A percentile compares a stretch with the other conserved stretches of the same genome.
phyloP scores from a whole-genome alignment of 352 stramenopile species.

The Pythium coloratum region DNA sequence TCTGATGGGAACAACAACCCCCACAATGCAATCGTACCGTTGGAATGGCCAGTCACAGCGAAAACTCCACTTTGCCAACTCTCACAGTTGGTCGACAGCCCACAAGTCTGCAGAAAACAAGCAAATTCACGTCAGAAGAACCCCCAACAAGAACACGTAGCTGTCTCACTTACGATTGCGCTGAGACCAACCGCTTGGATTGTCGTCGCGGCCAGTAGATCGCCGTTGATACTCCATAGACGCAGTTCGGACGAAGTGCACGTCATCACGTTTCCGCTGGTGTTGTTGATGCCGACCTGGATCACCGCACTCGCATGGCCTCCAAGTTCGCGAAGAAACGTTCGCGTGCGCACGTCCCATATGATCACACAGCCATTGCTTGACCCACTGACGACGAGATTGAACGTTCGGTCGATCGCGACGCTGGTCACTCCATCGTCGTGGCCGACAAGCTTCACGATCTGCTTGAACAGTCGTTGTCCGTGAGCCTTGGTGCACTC shows the following conservation, averaged over 20 bases:
- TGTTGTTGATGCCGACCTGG: slow-evolving; percentile 66
- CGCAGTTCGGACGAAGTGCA: slow-evolving; percentile 51
- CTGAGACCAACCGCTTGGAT: slow-evolving; percentile 44
- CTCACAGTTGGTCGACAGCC: slow-evolving; percentile 69
- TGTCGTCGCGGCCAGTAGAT: slow-evolving; percentile 58
- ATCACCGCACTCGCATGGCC: slow-evolving; percentile 49
- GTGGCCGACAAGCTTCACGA: slow-evolving; percentile 69
- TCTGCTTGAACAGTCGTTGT: slow-evolving; percentile 65
- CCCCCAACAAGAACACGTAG: not conserved
- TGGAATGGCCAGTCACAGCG: slow-evolving; percentile 62
- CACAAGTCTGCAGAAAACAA: slow-evolving; percentile 36
- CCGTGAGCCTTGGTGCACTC: slow-evolving; percentile 62
- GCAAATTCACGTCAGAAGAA: not conserved
- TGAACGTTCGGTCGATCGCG: slow-evolving; percentile 75
- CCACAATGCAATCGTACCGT: slow-evolving; percentile 76
- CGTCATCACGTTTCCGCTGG: slow-evolving; percentile 66
- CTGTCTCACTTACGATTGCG: slow-evolving; percentile 41
- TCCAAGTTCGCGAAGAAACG: slow-evolving; percentile 58
- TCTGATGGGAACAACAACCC: slow-evolving; percentile 63
- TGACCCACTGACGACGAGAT: slow-evolving; percentile 65
- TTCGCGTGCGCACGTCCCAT: slow-evolving; percentile 66
- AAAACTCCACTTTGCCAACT: slow-evolving; percentile 72
- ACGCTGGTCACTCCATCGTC: slow-evolving; percentile 58
- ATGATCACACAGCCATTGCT: slow-evolving; percentile 56
- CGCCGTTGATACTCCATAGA: slow-evolving; percentile 80